phyloP scores from a whole-genome alignment of 306 rosid species.

The Quercus engelmannii region DNA sequence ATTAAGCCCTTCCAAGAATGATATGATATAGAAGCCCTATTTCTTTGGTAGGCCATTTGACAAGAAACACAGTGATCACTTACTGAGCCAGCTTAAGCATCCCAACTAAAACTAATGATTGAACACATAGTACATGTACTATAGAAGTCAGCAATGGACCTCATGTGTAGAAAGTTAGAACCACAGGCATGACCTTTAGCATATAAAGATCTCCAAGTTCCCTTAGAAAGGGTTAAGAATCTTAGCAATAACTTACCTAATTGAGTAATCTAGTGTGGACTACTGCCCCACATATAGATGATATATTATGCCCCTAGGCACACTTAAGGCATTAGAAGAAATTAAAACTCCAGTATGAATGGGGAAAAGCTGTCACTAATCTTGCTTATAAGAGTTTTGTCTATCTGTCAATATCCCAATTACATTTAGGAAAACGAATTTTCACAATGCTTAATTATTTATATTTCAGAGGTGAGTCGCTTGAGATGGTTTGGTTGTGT shows the following conservation, averaged over 20 bases:
- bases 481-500: too few relatives aligned
- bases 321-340: not conserved
- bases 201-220: not conserved
- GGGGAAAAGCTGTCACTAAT: not conserved
- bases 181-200: not conserved
- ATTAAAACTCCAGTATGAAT: not conserved
- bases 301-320: not conserved
- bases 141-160: not conserved
- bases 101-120: not conserved
- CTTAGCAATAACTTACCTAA: not conserved
- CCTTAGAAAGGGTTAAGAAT: not conserved
- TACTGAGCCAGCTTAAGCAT: not conserved
- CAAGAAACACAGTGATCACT: too few relatives aligned
- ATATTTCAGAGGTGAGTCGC: too few relatives aligned
- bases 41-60: not conserved
- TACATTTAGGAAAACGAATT: slow-evolving; percentile 5
- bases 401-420: not conserved
- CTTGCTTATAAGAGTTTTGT: not conserved
- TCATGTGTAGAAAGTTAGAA: not conserved
- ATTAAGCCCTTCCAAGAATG: not conserved
- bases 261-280: not conserved
- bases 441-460: not conserved
- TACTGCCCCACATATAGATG: not conserved
- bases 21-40: not conserved
- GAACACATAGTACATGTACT: not conserved